Evolutionary conservation across 129 eudicot species (phyloP), one percentile per base, ranked within the genome.

Genomic region (Oenanthe sinensis): DNA sequence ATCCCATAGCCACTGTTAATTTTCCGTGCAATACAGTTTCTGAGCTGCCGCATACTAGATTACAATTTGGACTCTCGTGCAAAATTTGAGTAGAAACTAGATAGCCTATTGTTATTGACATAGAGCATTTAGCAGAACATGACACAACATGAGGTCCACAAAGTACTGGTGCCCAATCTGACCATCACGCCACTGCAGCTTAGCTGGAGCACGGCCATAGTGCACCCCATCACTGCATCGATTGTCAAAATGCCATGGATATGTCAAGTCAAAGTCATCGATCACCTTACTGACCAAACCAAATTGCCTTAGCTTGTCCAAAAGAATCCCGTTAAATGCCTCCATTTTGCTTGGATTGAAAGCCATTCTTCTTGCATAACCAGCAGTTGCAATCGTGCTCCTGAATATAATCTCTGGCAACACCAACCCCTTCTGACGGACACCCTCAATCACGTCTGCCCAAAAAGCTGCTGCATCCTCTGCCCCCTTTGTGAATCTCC

Each of bases 211-310:
- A 33, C 99, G 88, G 26, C 99, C 99, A 43, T 94, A 94, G 71
- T 94, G 98, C 19, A 94, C 98, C 78, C 97, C 98, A 3, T 94
- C 98, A 20, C 86, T 94, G 79, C 96, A 90, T 78, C 98, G 86
- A 71, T 94, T 94, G 72, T 94, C 98, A 33, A 67, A 94, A 80
- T 94, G 98, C 98, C 98, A 94, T 17, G 93, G 92, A 74, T 86
- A 91, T 0, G 98, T 94, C 97, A 94, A 83, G 62, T 91, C 97
- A 71, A 94, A 94, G 72, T 90, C 91, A 74, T 94, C 98, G 20
- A 95, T 83, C 28, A 95, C 92, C 49, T 79, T 60, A 77, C 80
- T 85, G 19, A 95, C 87, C 50, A 90, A 75, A 40, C 91, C 88
- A 44, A 79, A 85, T 9, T 82, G 75, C 82, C 90, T 85, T 81